Percentiles rank a stretch among this genome's conserved stretches.
These are phyloP conservation scores for Calophaca sinica DNA, from an alignment of 306 rosid species.

Conservation along the genomic window DNA sequence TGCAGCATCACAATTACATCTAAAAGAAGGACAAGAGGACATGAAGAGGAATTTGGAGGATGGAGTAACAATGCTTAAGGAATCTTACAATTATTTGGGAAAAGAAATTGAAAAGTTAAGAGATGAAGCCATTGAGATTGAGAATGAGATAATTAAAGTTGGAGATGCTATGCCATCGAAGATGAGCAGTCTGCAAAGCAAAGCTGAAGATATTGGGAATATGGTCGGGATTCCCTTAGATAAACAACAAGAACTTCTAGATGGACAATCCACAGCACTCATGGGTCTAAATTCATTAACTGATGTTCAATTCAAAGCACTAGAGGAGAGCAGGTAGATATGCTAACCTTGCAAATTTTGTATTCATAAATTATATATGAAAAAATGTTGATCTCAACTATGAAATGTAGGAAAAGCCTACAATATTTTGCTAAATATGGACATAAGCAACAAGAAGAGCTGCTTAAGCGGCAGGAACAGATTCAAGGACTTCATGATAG, in stretches of 20 bases:
- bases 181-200: conserved; percentile 70
- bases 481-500: conserved; percentile 71
- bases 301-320: conserved; percentile 71
- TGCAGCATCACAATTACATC: conserved; percentile 60
- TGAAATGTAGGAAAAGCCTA: conserved; percentile 60
- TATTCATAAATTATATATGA: not conserved
- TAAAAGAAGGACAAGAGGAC: conserved; percentile 70
- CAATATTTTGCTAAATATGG: conserved; percentile 65
- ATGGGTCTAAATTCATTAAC: conserved; percentile 62
- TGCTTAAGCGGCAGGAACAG: conserved; percentile 62
- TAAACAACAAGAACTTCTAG: conserved; percentile 76
- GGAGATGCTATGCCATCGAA: conserved; percentile 68
- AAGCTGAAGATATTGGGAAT: conserved; percentile 74
- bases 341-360: too few relatives aligned
- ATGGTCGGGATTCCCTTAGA: conserved; percentile 74
- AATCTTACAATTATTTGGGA: conserved; percentile 64
- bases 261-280: conserved; percentile 78
- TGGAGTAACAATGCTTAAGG: conserved; percentile 65
- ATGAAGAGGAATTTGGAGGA: conserved; percentile 64
- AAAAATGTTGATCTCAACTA: conserved; percentile 32
- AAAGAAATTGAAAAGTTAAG: conserved; percentile 63
- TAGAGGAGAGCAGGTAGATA: conserved; percentile 80
- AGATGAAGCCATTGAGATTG: conserved; percentile 67
- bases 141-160: conserved; percentile 64
- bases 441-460: conserved; percentile 75